phyloP scores from a whole-genome alignment of 2,329 filamentous ascomycete species.

The Diaporthe ilicicola region DNA sequence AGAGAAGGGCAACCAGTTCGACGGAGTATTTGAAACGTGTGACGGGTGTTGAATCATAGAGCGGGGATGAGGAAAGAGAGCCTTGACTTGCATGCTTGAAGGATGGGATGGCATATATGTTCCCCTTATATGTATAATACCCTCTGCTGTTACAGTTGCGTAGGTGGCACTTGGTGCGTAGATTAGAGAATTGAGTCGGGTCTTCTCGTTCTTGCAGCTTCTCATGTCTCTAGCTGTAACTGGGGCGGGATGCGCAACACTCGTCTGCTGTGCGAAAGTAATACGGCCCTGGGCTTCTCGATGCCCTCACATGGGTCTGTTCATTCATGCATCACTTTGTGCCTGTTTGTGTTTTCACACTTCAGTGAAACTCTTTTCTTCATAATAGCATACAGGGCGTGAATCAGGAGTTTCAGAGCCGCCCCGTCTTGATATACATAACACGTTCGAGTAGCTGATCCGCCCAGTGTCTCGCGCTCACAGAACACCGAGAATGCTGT shows the following conservation, averaged over 20 bases:
- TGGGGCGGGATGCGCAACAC: too few species aligned
- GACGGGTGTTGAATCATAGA: not conserved
- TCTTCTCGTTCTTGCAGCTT: not conserved
- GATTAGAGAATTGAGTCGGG: not conserved
- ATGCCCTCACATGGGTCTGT: not conserved
- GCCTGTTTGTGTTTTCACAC: too few species aligned
- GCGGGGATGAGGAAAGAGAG: not conserved
- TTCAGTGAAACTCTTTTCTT: not conserved
- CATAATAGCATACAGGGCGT: constrained; percentile 19
- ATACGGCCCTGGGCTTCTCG: too few species aligned
- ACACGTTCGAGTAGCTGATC: constrained; percentile 13
- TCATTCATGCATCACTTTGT: too few species aligned
- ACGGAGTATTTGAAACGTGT: not conserved
- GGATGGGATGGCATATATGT: constrained; percentile 5
- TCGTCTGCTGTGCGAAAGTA: not conserved
- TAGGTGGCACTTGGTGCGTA: constrained; percentile 15
- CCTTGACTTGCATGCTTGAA: constrained; percentile 17
- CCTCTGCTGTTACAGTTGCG: constrained; percentile 22
- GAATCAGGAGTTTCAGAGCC: not conserved
- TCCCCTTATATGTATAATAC: constrained; percentile 25
- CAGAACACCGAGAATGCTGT: constrained; percentile 12
- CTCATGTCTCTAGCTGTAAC: not conserved
- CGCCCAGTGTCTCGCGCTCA: not conserved
- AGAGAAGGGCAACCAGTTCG: not conserved
- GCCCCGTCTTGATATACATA: constrained; percentile 25